Evolutionary conservation across 768 basidiomycete species (phyloP), one percentile per base, ranked within the genome.

Genomic region (Tylopilus plumbeoviolaceoides): DNA sequence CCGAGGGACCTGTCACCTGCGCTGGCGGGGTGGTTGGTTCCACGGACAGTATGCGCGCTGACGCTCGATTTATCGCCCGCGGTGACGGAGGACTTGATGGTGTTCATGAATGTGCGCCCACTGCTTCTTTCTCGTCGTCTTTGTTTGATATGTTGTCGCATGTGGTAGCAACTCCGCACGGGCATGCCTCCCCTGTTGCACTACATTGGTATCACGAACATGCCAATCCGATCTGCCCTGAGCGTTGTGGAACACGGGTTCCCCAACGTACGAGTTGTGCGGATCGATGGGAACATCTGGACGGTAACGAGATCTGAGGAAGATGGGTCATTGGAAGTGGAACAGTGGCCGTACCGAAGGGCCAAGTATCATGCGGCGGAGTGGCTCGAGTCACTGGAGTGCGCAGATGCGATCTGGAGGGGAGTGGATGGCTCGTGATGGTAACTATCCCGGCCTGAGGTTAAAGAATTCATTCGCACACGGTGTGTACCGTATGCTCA

Each of bases 21-120:
- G 2, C 69, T 88, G 18, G 84, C 85, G 8, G 75, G 80, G 43
- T 87, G 85, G 84, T 70, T 89, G 27, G 76, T 89, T 31, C 86
- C 86, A 8, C 64, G 80, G 23, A 73, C 59, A 35, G 75, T 85
- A 4, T 64, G 68, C 6, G 77, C 80, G 14, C 62, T 85, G 47
- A 71, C 72, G 14, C 61, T 83, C 36, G 79, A 80, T 38, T 49
- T 70, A 17, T 54, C 62, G 39, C 66, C 68, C 27, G 64, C 62
- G 5, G 60, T 65, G 3, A 56, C 71, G n/a, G 72, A 75, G 50
- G 78, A 81, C 56, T 67, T 73, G 23, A 54, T 66, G 27, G 58
- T 65, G 5, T 80, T 79, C 60, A 57, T 80, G 51, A 72, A 73
- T 48, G 76, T 76, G 51, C 38, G 72, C 25, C 31, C 10, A 5